A percentile compares a stretch with the other conserved stretches of the same genome.
Evolutionary conservation across 805 yeast genomes (phyloP).

Genomic region (Komagataella pastoris): DNA sequence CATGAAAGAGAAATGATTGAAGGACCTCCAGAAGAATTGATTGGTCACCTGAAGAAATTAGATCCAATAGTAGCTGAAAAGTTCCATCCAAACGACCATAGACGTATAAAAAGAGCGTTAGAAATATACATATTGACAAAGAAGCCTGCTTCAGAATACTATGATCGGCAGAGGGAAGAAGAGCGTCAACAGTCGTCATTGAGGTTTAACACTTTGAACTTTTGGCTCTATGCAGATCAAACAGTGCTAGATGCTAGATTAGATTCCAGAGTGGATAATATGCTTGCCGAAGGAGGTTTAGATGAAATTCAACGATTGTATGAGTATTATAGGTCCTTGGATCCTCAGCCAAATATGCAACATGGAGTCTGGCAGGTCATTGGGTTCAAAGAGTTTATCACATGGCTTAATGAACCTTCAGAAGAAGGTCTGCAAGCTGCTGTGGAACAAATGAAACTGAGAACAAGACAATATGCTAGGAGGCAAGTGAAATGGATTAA

Average conservation of each 20-base stretch:
- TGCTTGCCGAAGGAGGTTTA: constrained; percentile 61
- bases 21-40: constrained; percentile 37
- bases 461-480: constrained; percentile 80
- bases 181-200: constrained; percentile 32
- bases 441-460: constrained; percentile 63
- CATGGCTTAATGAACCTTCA: constrained; percentile 20
- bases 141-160: constrained; percentile 55
- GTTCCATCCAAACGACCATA: constrained; percentile 83
- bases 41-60: constrained; percentile 28
- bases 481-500: constrained; percentile 86
- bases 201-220: constrained; percentile 47
- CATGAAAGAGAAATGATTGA: constrained; percentile 31
- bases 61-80: constrained; percentile 71
- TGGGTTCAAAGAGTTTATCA: constrained; percentile 83
- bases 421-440: constrained; percentile 24
- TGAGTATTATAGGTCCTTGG: constrained; percentile 21
- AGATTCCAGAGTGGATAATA: constrained; percentile 70
- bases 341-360: constrained; percentile 35
- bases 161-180: constrained; percentile 39
- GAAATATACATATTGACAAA: constrained; percentile 68
- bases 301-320: constrained; percentile 56
- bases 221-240: constrained; percentile 74
- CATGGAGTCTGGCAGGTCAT: constrained; percentile 89
- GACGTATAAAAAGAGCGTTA: constrained; percentile 68
- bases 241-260: constrained; percentile 45